Evolutionary conservation across 2,329 filamentous ascomycete species (phyloP).

Genomic region (Cladosporium velox): DNA sequence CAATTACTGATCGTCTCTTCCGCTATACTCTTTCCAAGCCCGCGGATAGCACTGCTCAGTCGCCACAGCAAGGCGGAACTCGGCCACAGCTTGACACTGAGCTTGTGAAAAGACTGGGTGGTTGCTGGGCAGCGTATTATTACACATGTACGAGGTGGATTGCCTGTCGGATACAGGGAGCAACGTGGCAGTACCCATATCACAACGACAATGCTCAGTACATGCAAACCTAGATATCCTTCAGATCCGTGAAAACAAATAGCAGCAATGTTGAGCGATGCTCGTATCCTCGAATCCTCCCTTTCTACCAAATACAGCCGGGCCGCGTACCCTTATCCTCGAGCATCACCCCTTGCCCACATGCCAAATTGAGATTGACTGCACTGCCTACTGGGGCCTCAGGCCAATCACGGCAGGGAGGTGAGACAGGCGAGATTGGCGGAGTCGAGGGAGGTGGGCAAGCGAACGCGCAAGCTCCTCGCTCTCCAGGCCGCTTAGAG

Average conservation of each 20-base stretch:
- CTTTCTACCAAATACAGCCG: neutral
- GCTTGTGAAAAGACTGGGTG: neutral
- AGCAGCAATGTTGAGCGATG: neutral
- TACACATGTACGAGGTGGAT: neutral
- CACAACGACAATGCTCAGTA: neutral
- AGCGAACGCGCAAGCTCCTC: conserved; percentile 11
- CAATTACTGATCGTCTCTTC: neutral
- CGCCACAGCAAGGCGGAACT: conserved; percentile 1
- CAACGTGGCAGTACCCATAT: neutral
- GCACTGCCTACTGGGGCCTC: conserved; percentile 13
- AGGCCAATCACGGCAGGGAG: conserved; percentile 8
- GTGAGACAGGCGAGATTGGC: conserved; percentile 10
- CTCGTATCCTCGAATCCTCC: neutral
- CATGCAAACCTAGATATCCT: neutral
- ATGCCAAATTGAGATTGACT: conserved; percentile 18
- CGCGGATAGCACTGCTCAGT: neutral
- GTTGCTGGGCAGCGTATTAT: neutral
- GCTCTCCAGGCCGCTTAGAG: neutral
- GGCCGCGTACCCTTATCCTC: neutral
- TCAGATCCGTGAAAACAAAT: neutral
- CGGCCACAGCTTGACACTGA: neutral
- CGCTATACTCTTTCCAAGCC: neutral
- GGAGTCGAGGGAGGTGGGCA: neutral
- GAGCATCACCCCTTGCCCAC: neutral
- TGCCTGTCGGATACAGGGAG: neutral